Conservation (phyloP, 768 basidiomycete species). For the Candolleomyces aberdarensis region DNA sequence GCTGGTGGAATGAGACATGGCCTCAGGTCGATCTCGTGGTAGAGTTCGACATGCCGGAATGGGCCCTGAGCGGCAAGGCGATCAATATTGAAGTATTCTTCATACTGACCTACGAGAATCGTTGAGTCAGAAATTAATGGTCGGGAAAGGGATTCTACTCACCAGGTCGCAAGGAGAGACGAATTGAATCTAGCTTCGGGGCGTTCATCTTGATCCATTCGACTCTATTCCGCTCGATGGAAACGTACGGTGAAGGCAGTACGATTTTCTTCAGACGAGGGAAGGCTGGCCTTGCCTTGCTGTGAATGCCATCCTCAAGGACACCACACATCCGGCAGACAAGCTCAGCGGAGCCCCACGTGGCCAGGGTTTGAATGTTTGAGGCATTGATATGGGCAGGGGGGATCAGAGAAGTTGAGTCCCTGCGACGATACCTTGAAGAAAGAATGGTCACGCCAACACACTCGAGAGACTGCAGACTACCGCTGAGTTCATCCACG, state of each 20-base stretch:
- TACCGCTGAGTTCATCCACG: background rate
- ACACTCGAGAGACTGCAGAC: background rate
- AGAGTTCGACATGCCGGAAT: background rate
- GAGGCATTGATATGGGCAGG: too few species aligned
- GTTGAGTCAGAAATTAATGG: background rate
- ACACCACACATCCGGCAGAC: too few species aligned
- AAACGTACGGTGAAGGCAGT: background rate
- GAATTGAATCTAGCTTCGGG: background rate
- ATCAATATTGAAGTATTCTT: background rate
- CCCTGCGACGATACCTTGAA: background rate
- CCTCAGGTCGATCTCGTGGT: background rate
- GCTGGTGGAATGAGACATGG: background rate
- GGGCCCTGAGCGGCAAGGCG: background rate
- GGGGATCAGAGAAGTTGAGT: background rate
- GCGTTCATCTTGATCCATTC: background rate
- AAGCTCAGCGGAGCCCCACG: too few species aligned
- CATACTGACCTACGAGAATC: background rate
- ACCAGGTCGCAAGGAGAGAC: background rate
- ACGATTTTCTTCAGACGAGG: background rate
- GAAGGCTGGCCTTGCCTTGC: background rate
- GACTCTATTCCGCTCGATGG: background rate
- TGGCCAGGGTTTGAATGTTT: too few species aligned
- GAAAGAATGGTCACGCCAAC: background rate
- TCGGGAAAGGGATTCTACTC: background rate
- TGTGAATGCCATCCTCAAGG: background rate